These are phyloP conservation scores for Helicocarpus griseus DNA, from an alignment of 2,329 filamentous ascomycete species.

Conservation along the genomic window DNA sequence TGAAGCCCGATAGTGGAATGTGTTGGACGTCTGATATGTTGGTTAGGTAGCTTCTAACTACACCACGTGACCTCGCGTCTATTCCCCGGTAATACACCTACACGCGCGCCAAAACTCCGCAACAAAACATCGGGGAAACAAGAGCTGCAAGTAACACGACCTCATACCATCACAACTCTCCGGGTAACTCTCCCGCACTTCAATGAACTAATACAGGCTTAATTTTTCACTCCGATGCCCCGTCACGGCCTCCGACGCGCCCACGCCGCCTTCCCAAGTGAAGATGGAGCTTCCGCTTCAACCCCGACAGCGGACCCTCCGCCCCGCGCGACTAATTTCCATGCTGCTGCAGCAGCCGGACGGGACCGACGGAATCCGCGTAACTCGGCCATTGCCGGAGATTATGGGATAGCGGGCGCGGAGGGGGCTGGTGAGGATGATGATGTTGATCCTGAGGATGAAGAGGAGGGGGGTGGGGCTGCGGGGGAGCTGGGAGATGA, in stretches of 20 bases:
- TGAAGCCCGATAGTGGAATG: too few species aligned
- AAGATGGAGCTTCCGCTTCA: slow-evolving; percentile 13
- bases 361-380: background rate
- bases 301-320: slow-evolving; percentile 7
- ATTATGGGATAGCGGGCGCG: background rate
- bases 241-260: slow-evolving; percentile 5
- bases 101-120: background rate
- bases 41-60: too few species aligned
- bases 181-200: background rate
- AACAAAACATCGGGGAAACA: background rate
- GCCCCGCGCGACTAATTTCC: background rate
- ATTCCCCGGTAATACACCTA: background rate
- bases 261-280: slow-evolving; percentile 8
- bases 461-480: slow-evolving; percentile 14
- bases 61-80: background rate
- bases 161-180: too few species aligned
- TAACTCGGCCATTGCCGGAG: background rate
- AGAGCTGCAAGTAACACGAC: too few species aligned
- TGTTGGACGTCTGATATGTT: too few species aligned
- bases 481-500: slow-evolving; percentile 4
- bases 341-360: background rate
- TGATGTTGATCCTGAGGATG: background rate
- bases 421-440: background rate
- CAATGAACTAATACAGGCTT: background rate
- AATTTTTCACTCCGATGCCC: slow-evolving; percentile 4